A percentile compares a stretch with the other conserved stretches of the same genome.
Evolutionary conservation across 257 asterid genomes (phyloP).

Genomic region (Gentiana macrophylla): DNA sequence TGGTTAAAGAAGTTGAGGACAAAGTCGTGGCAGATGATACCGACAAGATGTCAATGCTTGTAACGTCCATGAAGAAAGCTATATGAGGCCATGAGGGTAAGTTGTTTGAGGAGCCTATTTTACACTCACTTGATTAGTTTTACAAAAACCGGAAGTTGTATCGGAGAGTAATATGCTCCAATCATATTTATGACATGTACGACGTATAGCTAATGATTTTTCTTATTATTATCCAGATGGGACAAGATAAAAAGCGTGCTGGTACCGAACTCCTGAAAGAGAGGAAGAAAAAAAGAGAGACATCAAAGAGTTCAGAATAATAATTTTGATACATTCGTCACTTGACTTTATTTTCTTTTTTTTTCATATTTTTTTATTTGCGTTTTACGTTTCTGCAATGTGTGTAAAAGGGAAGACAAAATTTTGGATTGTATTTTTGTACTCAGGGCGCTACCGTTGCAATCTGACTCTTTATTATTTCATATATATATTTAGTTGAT

Average conservation of each 20-base stretch:
- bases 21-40: slow-evolving; percentile 39
- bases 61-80: slow-evolving; percentile 58
- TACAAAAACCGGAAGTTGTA: not conserved
- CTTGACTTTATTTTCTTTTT: too few species aligned
- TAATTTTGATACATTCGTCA: too few species aligned
- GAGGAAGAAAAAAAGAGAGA: slow-evolving; percentile 36
- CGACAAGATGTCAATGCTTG: slow-evolving; percentile 28
- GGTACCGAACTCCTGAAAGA: slow-evolving; percentile 22
- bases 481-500: too few species aligned
- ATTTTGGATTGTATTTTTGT: too few species aligned
- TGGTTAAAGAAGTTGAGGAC: slow-evolving; percentile 28
- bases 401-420: too few species aligned
- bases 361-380: too few species aligned
- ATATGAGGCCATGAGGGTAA: slow-evolving; percentile 58
- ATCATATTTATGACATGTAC: not conserved
- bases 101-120: slow-evolving; percentile 1
- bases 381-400: too few species aligned
- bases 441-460: too few species aligned
- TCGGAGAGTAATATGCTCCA: not conserved
- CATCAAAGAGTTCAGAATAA: slow-evolving; percentile 28
- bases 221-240: slow-evolving; percentile 34
- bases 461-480: too few species aligned
- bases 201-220: slow-evolving; percentile 4
- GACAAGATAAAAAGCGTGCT: slow-evolving; percentile 32
- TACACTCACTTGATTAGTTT: not conserved